A percentile compares a stretch with the other conserved stretches of the same genome.
phyloP scores from a whole-genome alignment of 108 stramenopile species.

The Craspedostauros australis region DNA sequence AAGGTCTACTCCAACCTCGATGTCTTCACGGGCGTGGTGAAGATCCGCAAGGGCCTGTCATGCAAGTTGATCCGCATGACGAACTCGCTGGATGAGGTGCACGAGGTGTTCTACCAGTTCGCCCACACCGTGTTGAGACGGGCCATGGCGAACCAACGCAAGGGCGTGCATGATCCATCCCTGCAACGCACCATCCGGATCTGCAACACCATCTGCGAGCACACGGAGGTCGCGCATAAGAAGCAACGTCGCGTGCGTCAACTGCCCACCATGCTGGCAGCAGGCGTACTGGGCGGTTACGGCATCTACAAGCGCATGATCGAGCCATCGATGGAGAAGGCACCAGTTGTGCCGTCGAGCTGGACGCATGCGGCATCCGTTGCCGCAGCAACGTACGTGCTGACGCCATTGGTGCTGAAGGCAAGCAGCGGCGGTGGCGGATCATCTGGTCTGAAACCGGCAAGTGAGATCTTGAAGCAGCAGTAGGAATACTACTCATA shows the following conservation, averaged over 20 bases:
- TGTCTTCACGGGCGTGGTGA: constrained; percentile 98
- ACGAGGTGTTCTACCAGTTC: constrained; percentile 61
- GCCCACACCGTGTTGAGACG: constrained; percentile 44
- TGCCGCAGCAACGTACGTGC: too few relatives aligned
- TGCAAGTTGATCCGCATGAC: constrained; percentile 74
- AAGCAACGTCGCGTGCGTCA: constrained; percentile 11
- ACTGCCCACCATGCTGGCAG: constrained; percentile 8
- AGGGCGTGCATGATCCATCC: constrained; percentile 64
- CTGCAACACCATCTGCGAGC: constrained; percentile 58
- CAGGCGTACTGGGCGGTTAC: neutral
- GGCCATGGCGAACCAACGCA: constrained; percentile 31
- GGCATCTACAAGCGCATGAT: too few relatives aligned
- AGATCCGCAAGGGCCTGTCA: constrained; percentile 86
- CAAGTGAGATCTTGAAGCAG: neutral
- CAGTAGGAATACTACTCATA: too few relatives aligned
- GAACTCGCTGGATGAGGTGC: constrained; percentile 65
- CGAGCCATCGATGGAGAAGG: too few relatives aligned
- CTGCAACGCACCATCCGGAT: constrained; percentile 64
- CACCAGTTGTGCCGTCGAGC: too few relatives aligned
- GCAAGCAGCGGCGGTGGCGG: too few relatives aligned
- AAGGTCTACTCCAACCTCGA: constrained; percentile 88
- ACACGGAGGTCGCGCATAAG: constrained; percentile 35
- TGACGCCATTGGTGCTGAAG: too few relatives aligned
- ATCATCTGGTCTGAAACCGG: neutral
- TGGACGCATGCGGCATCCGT: too few relatives aligned